These are phyloP conservation scores for Schwanniomyces occidentalis DNA, from an alignment of 805 yeast genomes.

Conservation along the genomic window DNA sequence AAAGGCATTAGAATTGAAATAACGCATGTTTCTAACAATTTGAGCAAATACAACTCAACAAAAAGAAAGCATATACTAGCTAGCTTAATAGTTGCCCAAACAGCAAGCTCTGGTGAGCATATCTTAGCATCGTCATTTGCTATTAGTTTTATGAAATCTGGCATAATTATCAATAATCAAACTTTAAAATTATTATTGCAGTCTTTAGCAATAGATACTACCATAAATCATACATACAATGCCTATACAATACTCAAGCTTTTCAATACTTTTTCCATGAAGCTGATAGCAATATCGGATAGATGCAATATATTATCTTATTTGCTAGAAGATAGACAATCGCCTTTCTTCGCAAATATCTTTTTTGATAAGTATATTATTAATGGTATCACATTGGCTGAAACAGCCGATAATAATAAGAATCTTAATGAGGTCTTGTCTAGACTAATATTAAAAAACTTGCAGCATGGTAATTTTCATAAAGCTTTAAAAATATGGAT, in stretches of 20 bases:
- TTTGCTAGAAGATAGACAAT: slow-evolving; percentile 3
- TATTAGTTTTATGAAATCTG: slow-evolving; percentile 8
- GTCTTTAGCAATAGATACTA: slow-evolving; percentile 12
- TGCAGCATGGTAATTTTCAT: slow-evolving; percentile 11
- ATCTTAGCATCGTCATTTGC: slow-evolving; percentile 21
- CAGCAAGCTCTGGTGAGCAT: slow-evolving; percentile 21
- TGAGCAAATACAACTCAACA: neutral
- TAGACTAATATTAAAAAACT: slow-evolving; percentile 12
- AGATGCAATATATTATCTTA: slow-evolving; percentile 3
- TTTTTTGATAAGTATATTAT: slow-evolving; percentile 10
- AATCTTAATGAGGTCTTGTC: neutral
- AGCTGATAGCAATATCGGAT: neutral
- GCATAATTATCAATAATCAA: slow-evolving; percentile 1
- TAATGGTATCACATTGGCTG: neutral
- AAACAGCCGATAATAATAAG: neutral
- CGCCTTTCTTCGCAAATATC: slow-evolving; percentile 19
- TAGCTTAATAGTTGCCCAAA: slow-evolving; percentile 15
- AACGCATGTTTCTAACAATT: neutral
- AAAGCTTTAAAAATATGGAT: slow-evolving; percentile 19
- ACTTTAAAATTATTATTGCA: slow-evolving; percentile 8
- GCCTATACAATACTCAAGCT: slow-evolving; percentile 12
- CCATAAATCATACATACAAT: slow-evolving; percentile 9
- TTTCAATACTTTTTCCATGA: slow-evolving; percentile 3
- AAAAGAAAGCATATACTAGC: slow-evolving; percentile 6
- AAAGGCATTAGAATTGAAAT: neutral